phyloP scores from a whole-genome alignment of 495 filamentous ascomycete species.

The Penicillium herquei region DNA sequence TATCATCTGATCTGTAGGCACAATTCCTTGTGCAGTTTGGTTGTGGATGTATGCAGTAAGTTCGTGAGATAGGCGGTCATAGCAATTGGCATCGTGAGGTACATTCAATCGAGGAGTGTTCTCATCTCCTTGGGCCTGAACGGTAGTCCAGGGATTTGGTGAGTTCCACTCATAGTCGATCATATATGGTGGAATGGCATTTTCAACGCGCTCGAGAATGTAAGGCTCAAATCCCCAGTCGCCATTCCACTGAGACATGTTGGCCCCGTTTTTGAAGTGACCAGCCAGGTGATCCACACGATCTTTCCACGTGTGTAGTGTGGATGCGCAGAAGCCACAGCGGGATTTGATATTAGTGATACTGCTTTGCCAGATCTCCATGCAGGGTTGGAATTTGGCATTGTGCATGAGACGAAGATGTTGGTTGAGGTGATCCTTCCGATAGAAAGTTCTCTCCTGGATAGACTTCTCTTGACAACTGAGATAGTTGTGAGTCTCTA shows the following conservation, averaged over 20 bases:
- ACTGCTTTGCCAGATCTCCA: slow-evolving; percentile 77
- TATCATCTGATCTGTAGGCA: slow-evolving; percentile 60
- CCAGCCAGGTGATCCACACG: slow-evolving; percentile 69
- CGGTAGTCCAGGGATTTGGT: slow-evolving; percentile 37
- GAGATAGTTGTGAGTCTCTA: slow-evolving; percentile 73
- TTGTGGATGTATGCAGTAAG: slow-evolving; percentile 54
- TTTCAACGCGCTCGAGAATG: slow-evolving; percentile 67
- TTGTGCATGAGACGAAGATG: slow-evolving; percentile 80
- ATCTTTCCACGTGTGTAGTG: slow-evolving; percentile 69
- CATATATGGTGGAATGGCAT: slow-evolving; percentile 64
- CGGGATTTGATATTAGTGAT: slow-evolving; percentile 69
- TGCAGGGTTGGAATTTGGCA: slow-evolving; percentile 63
- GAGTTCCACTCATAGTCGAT: slow-evolving; percentile 42
- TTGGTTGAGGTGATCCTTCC: slow-evolving; percentile 86
- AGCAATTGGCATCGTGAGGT: slow-evolving; percentile 43
- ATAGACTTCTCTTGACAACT: slow-evolving; percentile 70
- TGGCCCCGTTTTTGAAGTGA: slow-evolving; percentile 70
- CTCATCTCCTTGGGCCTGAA: slow-evolving; percentile 15
- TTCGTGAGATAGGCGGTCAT: slow-evolving; percentile 54
- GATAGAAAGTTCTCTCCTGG: slow-evolving; percentile 76
- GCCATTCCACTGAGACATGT: slow-evolving; percentile 76
- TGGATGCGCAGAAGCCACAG: slow-evolving; percentile 68
- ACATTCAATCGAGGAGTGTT: slow-evolving; percentile 24
- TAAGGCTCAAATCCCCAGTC: slow-evolving; percentile 75
- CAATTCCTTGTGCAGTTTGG: slow-evolving; percentile 46